Conservation (phyloP, 139 green algal genomes). For the Yamagishiella unicocca region DNA sequence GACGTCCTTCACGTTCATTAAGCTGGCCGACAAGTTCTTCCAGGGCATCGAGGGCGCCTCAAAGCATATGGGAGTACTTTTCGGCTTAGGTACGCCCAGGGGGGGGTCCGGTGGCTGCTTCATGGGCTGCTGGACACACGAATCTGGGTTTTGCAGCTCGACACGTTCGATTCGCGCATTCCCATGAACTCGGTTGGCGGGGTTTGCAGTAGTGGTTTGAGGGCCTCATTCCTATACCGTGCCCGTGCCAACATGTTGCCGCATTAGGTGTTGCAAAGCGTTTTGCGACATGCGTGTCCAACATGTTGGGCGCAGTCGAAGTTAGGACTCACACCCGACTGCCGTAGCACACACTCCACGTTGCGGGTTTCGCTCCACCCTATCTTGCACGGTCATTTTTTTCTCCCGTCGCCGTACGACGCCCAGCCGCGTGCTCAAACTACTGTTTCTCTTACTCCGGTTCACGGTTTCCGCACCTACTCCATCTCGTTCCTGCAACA, state of each 20-base stretch:
- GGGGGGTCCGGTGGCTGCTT: background rate
- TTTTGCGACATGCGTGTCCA: no score
- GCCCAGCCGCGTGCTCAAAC: background rate
- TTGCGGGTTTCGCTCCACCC: no score
- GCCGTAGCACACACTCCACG: no score
- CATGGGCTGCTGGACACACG: background rate
- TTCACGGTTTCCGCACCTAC: background rate
- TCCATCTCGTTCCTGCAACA: background rate
- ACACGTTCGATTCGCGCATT: background rate
- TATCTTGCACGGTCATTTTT: no score
- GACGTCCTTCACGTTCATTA: conserved; percentile 94
- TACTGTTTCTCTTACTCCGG: background rate
- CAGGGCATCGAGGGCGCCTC: conserved; percentile 72
- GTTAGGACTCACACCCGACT: no score
- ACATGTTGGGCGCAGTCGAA: no score
- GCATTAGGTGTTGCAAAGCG: no score
- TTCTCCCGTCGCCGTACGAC: no score
- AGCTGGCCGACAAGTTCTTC: conserved; percentile 90
- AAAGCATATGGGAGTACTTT: conserved; percentile 91
- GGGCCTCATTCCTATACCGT: no score
- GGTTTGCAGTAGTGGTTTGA: no score
- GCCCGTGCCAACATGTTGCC: no score
- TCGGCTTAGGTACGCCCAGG: conserved; percentile 84
- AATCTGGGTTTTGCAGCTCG: background rate
- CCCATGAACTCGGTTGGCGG: background rate